Percentiles rank a stretch among this genome's conserved stretches.
phyloP scores from a whole-genome alignment of 1,139 yeast genomes.

The Nadsonia commutata region DNA sequence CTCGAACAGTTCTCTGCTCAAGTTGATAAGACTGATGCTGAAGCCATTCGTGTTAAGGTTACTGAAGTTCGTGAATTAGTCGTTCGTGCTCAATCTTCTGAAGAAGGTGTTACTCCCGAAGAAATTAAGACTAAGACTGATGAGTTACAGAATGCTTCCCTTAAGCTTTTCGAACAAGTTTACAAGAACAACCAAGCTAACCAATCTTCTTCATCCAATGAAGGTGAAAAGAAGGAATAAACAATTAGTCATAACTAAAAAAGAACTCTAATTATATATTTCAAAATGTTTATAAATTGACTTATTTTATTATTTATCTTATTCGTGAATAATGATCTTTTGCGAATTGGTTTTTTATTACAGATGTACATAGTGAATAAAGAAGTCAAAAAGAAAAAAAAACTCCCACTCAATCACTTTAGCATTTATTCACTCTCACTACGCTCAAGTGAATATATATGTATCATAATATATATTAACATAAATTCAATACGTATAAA shows the following conservation, averaged over 20 bases:
- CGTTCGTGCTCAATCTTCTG: slow-evolving; percentile 91
- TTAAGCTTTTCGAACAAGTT: slow-evolving; percentile 90
- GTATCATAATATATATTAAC: no score
- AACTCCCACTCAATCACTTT: background rate
- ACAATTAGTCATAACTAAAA: slow-evolving; percentile 1
- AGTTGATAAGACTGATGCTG: slow-evolving; percentile 75
- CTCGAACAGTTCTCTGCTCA: slow-evolving; percentile 90
- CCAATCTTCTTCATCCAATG: slow-evolving; percentile 10
- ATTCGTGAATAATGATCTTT: no score
- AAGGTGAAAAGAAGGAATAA: slow-evolving; percentile 16
- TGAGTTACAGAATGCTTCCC: slow-evolving; percentile 81
- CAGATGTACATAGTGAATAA: background rate
- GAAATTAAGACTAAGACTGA: slow-evolving; percentile 88
- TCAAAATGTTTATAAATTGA: background rate
- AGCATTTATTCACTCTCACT: background rate
- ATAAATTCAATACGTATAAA: background rate
- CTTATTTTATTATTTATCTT: background rate
- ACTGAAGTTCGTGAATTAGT: slow-evolving; percentile 74
- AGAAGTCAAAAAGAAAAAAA: background rate
- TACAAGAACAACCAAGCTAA: slow-evolving; percentile 34
- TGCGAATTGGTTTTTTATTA: no score
- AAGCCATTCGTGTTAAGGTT: slow-evolving; percentile 68
- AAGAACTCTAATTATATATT: background rate
- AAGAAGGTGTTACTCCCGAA: slow-evolving; percentile 66
- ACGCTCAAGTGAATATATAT: no score